Percentiles rank a stretch among this genome's conserved stretches.
Conservation (phyloP, 805 yeast species). For the Citeromyces matritensis region DNA sequence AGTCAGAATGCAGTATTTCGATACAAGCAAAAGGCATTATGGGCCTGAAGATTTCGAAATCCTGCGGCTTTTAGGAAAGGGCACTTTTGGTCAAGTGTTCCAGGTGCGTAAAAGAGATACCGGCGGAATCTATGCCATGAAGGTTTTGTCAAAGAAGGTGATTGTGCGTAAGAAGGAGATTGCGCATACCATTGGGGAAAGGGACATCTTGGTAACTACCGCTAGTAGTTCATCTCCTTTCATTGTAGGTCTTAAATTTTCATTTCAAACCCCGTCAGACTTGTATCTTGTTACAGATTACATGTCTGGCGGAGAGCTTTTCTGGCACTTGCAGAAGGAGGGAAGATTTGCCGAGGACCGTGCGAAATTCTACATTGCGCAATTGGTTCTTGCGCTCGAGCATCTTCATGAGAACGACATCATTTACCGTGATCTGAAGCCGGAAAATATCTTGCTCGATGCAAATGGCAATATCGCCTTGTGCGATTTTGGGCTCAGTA, state of each 20-base stretch:
- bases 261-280: slow-evolving; percentile 91
- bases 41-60: slow-evolving; percentile 95
- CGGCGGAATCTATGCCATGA: slow-evolving; percentile 91
- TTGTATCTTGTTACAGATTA: slow-evolving; percentile 89
- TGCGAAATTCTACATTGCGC: slow-evolving; percentile 95
- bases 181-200: slow-evolving; percentile 96
- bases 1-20: slow-evolving; percentile 58
- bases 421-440: slow-evolving; percentile 93
- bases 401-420: slow-evolving; percentile 92
- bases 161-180: slow-evolving; percentile 95
- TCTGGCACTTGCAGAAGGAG: slow-evolving; percentile 94
- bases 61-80: slow-evolving; percentile 80
- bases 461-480: slow-evolving; percentile 96
- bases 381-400: slow-evolving; percentile 82
- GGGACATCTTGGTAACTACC: slow-evolving; percentile 87
- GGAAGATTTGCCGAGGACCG: slow-evolving; percentile 88
- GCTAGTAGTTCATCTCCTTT: slow-evolving; percentile 83
- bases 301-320: slow-evolving; percentile 96
- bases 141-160: slow-evolving; percentile 84
- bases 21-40: slow-evolving; percentile 57
- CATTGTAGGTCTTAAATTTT: slow-evolving; percentile 88
- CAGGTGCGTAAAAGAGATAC: slow-evolving; percentile 91
- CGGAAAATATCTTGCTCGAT: slow-evolving; percentile 88
- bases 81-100: slow-evolving; percentile 95
- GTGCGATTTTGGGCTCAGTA: slow-evolving; percentile 94